Conservation (phyloP, 169 alveolate species). For the Plasmodium gonderi region DNA sequence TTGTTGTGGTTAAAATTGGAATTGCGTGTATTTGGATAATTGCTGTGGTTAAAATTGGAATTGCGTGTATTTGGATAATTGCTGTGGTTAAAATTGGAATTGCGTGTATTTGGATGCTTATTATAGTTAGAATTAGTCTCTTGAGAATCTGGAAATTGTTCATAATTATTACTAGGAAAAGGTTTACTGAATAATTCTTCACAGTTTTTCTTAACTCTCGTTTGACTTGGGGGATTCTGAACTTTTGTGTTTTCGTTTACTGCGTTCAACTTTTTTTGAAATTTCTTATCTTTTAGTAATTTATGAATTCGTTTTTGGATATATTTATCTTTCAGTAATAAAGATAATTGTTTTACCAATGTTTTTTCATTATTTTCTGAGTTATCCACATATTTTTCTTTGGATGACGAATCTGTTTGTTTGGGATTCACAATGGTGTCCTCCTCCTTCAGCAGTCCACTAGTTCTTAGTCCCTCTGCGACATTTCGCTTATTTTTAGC, state of each 20-base stretch:
- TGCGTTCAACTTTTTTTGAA: background rate
- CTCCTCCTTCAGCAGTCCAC: background rate
- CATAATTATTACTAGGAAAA: background rate
- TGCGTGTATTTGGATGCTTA: too few species aligned
- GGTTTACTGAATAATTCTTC: background rate
- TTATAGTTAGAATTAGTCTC: background rate
- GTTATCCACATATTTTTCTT: background rate
- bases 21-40: too few species aligned
- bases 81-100: too few species aligned
- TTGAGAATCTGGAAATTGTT: background rate
- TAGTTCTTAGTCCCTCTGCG: background rate
- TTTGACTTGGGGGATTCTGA: background rate
- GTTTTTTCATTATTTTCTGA: background rate
- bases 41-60: background rate
- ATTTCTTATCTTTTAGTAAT: background rate
- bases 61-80: too few species aligned
- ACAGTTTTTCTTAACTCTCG: background rate
- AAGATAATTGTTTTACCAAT: background rate
- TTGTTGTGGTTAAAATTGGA: too few species aligned
- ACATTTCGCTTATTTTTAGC: background rate
- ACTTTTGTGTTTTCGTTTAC: background rate
- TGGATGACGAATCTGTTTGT: background rate
- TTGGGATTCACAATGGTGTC: background rate
- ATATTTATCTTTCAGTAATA: background rate
- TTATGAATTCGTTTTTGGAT: background rate